Evolutionary conservation across 2,329 filamentous ascomycete species (phyloP).

Genomic region (Aspergillus tamarii): DNA sequence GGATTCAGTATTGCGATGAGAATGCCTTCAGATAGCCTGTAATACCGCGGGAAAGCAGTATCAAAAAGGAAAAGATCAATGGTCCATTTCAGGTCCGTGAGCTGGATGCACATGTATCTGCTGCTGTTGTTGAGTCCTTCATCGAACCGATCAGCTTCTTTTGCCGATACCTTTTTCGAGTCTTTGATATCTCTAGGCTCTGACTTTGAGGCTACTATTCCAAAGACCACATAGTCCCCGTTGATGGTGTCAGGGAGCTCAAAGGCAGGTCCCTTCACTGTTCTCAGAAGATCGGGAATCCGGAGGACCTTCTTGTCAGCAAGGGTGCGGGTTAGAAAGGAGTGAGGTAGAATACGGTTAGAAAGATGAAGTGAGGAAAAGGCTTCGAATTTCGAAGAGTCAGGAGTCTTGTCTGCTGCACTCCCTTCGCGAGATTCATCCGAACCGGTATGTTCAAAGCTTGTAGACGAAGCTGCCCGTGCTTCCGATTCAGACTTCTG

Average conservation of each 20-base stretch:
- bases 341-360: slow-evolving; percentile 80
- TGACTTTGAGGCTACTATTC: slow-evolving; percentile 85
- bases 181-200: slow-evolving; percentile 68
- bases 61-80: slow-evolving; percentile 91
- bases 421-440: slow-evolving; percentile 22
- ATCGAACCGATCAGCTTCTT: slow-evolving; percentile 50
- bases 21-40: slow-evolving; percentile 91
- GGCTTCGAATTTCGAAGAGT: slow-evolving; percentile 73
- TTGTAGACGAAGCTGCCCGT: slow-evolving; percentile 14
- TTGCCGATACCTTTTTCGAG: slow-evolving; percentile 38
- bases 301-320: slow-evolving; percentile 75
- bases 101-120: slow-evolving; percentile 90
- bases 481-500: slow-evolving; percentile 27
- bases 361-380: slow-evolving; percentile 85
- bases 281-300: slow-evolving; percentile 78
- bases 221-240: slow-evolving; percentile 86
- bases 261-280: slow-evolving; percentile 81
- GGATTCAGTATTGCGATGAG: slow-evolving; percentile 92
- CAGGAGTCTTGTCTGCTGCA: slow-evolving; percentile 38
- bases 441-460: slow-evolving; percentile 20
- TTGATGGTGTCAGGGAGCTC: slow-evolving; percentile 77
- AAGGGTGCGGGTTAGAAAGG: slow-evolving; percentile 75
- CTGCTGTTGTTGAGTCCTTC: slow-evolving; percentile 62
- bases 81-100: slow-evolving; percentile 89
- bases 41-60: slow-evolving; percentile 86